phyloP scores from a whole-genome alignment of 164 flowering plant species.

The Houttuynia cordata region DNA sequence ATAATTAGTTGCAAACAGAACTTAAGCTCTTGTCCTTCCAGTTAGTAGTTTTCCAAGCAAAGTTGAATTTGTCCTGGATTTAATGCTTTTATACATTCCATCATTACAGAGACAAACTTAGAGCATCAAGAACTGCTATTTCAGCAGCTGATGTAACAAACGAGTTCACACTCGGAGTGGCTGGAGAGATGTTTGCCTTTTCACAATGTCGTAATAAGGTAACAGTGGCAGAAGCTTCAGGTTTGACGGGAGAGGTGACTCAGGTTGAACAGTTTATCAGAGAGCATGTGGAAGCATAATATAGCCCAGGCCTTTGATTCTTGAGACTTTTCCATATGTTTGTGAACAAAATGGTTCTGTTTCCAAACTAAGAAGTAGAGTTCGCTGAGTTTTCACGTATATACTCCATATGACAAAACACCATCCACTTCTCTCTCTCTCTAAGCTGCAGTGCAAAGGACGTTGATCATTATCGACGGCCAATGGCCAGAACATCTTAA shows the following conservation, averaged over 20 bases:
- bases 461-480: no score
- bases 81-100: no score
- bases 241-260: slow-evolving; percentile 60
- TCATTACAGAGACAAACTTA: slow-evolving; percentile 61
- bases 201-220: slow-evolving; percentile 77
- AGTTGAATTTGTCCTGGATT: no score
- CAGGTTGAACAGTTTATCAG: slow-evolving; percentile 76
- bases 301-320: neutral
- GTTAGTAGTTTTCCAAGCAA: no score
- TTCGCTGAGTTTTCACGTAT: neutral
- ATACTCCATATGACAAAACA: no score
- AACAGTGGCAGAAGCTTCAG: slow-evolving; percentile 67
- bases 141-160: slow-evolving; percentile 70
- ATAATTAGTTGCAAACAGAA: no score
- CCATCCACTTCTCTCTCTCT: no score
- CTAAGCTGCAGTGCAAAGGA: no score
- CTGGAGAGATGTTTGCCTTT: slow-evolving; percentile 70
- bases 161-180: slow-evolving; percentile 62
- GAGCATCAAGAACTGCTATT: slow-evolving; percentile 66
- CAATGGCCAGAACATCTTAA: no score
- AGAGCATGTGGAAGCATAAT: slow-evolving; percentile 49
- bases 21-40: no score
- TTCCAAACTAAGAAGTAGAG: neutral
- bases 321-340: neutral
- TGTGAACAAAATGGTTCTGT: neutral